Base-by-base conservation (phyloP, 108 stramenopile genomes). In the Cyclotella atomus region DNA sequence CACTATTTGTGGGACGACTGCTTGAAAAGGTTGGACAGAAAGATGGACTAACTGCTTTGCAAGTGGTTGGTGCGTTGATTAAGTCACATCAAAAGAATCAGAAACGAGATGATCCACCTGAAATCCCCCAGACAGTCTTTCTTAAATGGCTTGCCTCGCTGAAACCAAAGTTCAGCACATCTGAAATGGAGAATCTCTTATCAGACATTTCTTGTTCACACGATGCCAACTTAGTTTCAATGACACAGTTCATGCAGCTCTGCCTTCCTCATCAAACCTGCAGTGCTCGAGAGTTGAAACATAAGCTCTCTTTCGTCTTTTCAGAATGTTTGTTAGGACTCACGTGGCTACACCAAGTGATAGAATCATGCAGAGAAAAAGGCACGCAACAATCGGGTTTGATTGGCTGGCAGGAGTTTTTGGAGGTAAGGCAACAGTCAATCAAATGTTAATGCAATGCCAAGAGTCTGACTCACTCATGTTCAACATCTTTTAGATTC, bases 71-170 rank as follows among this genome's bases (percentile, higher is more conserved):
- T 68, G 33, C 49, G 4, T 68, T 68, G 28, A 20, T 38, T 14
- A 68, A 53, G 44, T 19, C 66, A 28, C 24, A 24, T 23, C 32
- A 28, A 24, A 54, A 33, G 21, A 50, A 35, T 35, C 20, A 53
- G 23, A 50, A 5, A 8, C 30, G 1, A 24, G 35, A 50, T 17
- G 35, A 50, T 17, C 10, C 52, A 29, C 20, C 35, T 21, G 36
- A 35, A 0, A 24, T 68, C 7, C 52, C 50, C 5, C 28, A 34
- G 35, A 0, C 50, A 24, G 32, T 33, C 8, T 68, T 68, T 38
- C 15, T 53, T 14, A 52, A 68, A 24, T 68, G 66, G 66, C 50
- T 68, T 10, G 49, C 66, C 4, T 54, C 66, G 10, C 20, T 54
- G 21, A 68, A 68, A 53, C 66, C 66, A 53, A 68, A 68, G 20